phyloP scores from a whole-genome alignment of 2,329 filamentous ascomycete genomes.

The Biscogniauxia mediterranea region DNA sequence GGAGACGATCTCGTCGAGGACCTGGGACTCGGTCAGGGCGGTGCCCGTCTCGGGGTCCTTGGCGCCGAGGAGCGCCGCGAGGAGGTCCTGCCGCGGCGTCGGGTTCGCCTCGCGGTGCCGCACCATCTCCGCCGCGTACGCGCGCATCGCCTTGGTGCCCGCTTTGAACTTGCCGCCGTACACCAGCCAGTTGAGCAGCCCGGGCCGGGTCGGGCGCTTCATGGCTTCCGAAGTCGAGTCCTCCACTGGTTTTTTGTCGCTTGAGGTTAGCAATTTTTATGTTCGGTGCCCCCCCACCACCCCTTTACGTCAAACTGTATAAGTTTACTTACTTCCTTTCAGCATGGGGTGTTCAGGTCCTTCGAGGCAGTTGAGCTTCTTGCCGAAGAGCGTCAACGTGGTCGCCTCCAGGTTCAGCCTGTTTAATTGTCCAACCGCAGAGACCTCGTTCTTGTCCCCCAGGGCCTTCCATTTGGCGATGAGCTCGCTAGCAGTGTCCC shows the following conservation, averaged over 20 bases:
- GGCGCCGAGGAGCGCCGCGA: slow-evolving; percentile 57
- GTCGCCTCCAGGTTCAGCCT: slow-evolving; percentile 52
- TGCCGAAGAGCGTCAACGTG: slow-evolving; percentile 50
- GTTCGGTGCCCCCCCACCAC: no score
- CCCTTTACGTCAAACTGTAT: neutral
- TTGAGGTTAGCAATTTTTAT: neutral
- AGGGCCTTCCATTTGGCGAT: slow-evolving; percentile 47
- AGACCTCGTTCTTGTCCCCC: slow-evolving; percentile 38
- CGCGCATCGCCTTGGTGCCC: slow-evolving; percentile 52
- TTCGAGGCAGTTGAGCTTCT: slow-evolving; percentile 45
- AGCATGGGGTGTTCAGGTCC: slow-evolving; percentile 49
- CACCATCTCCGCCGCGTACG: slow-evolving; percentile 56
- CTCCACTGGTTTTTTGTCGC: slow-evolving; percentile 41
- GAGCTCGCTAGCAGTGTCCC: slow-evolving; percentile 48
- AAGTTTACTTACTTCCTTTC: slow-evolving; percentile 18
- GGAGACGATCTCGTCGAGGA: slow-evolving; percentile 67
- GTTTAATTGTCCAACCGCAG: slow-evolving; percentile 49
- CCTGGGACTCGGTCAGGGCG: slow-evolving; percentile 55
- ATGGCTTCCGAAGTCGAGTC: slow-evolving; percentile 55
- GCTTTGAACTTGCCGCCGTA: slow-evolving; percentile 53
- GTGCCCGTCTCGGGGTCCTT: slow-evolving; percentile 62
- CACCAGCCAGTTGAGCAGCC: slow-evolving; percentile 51
- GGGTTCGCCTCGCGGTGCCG: slow-evolving; percentile 53
- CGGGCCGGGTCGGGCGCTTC: slow-evolving; percentile 51
- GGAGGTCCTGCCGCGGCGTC: slow-evolving; percentile 56